Percentiles rank a stretch among this genome's conserved stretches.
phyloP scores from a whole-genome alignment of 208 protist species.

The Crithidia acanthocephali region DNA sequence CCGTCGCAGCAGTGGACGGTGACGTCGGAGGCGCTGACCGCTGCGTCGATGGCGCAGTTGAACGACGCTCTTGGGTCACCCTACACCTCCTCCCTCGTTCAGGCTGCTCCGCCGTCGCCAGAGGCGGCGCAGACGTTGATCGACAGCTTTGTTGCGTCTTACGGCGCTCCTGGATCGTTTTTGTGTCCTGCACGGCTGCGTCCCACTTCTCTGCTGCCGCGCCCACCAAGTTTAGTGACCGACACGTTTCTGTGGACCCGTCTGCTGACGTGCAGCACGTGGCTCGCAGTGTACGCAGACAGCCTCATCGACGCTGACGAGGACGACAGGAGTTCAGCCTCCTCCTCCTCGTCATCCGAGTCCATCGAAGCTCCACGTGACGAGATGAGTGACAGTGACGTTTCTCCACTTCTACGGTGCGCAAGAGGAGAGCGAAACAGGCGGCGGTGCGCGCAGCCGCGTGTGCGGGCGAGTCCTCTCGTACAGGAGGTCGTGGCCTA shows the following conservation, averaged over 20 bases:
- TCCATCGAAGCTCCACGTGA: no score
- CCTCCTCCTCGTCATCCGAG: background rate
- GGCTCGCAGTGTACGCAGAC: slow-evolving; percentile 56
- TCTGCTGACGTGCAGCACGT: slow-evolving; percentile 64
- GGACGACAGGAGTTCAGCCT: background rate
- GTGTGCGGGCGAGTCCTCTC: slow-evolving; percentile 20
- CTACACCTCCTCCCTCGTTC: background rate
- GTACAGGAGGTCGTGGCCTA: slow-evolving; percentile 32
- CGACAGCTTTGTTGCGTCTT: background rate
- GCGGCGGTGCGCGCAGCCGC: background rate
- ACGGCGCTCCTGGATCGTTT: slow-evolving; percentile 8
- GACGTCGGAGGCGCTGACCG: slow-evolving; percentile 20
- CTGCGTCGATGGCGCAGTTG: slow-evolving; percentile 14
- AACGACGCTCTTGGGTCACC: slow-evolving; percentile 6
- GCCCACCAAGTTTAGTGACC: slow-evolving; percentile 53
- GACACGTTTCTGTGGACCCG: slow-evolving; percentile 58
- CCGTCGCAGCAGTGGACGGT: no score
- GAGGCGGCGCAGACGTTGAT: background rate
- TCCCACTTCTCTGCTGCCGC: slow-evolving; percentile 47
- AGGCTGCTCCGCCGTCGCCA: background rate
- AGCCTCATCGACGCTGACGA: slow-evolving; percentile 13
- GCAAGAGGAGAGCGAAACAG: background rate
- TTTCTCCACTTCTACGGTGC: background rate
- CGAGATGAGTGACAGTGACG: background rate
- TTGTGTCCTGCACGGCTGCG: slow-evolving; percentile 19